Base-by-base conservation (phyloP, 176 grass and related monocot species). In the Carex littledalei region DNA sequence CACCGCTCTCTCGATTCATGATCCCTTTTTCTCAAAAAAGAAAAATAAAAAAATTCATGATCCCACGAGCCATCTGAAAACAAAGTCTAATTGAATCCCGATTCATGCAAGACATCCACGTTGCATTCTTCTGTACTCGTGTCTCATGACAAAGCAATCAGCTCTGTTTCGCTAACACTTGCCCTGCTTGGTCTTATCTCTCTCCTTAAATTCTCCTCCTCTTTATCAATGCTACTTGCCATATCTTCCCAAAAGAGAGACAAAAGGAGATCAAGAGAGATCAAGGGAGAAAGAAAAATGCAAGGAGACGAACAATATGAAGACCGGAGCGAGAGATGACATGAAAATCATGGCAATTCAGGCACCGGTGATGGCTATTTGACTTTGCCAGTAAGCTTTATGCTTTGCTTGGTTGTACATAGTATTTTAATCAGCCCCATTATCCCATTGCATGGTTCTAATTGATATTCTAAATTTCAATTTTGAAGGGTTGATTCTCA, bases 261-360 rank as follows among this genome's bases (percentile, higher is more conserved):
- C 0, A 12, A 1, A 78, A 11, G 35, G 13, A 43, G 2, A 64
- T 1, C 7, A 29, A 29, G 13, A 29, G 61, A 16, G 6, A 64
- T 1, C 7, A 29, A 29, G 6, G 17, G 61, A 16, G 6, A 13
- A 13, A 17, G 29, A 1, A 35, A 50, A 63, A 64, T 81, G 58
- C 56, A 81, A 16, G 55, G 7, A 49, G 26, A 49, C 18, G 29
- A 81, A 37, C 35, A 37, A 37, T n/a, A 45, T 41, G 14, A 63
- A 47, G n/a, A 47, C 5, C 21, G 60, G 57, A 21, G n/a, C 80
- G 3, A 82, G 80, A 52, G 80, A 67, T 66, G 35, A 82, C 59
- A 66, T 82, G 60, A 82, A 82, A 10, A 82, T 82, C 8, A 0
- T 82, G 54, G 60, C 80, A 3, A 37, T 82, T 66, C 80, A 82